phyloP scores from a whole-genome alignment of 2,329 filamentous ascomycete species.

The Aulographum hederae region DNA sequence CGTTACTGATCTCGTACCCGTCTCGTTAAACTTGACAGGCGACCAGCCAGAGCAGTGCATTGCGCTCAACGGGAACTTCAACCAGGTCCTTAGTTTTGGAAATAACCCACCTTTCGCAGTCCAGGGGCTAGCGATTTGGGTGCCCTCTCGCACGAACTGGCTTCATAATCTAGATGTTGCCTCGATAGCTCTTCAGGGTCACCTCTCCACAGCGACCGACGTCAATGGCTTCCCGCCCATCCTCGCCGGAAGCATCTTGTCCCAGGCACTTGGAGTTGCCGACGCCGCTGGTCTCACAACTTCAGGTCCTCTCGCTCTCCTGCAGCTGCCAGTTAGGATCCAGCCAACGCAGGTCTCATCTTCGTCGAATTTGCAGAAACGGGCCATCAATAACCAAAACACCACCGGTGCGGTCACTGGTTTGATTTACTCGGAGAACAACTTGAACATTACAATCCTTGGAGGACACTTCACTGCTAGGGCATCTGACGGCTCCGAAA shows the following conservation, averaged over 20 bases:
- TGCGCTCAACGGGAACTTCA: slow-evolving; percentile 65
- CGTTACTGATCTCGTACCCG: slow-evolving; percentile 55
- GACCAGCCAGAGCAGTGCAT: slow-evolving; percentile 54
- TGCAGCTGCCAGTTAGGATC: slow-evolving; percentile 37
- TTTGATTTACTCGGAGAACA: slow-evolving; percentile 52
- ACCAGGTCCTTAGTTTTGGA: slow-evolving; percentile 49
- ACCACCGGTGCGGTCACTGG: slow-evolving; percentile 58
- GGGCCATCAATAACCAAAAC: slow-evolving; percentile 19
- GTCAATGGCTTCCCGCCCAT: slow-evolving; percentile 45
- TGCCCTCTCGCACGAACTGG: slow-evolving; percentile 74
- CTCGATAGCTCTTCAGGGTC: slow-evolving; percentile 50
- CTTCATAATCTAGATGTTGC: slow-evolving; percentile 53
- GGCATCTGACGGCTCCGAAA: slow-evolving; percentile 45
- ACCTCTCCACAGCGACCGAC: slow-evolving; percentile 52
- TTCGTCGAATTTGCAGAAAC: slow-evolving; percentile 17
- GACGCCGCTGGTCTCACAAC: slow-evolving; percentile 49
- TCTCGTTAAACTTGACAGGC: slow-evolving; percentile 61
- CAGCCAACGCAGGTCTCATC: slow-evolving; percentile 11
- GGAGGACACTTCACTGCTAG: slow-evolving; percentile 70
- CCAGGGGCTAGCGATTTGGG: slow-evolving; percentile 76
- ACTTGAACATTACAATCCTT: slow-evolving; percentile 67
- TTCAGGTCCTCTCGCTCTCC: slow-evolving; percentile 13
- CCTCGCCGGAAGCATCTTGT: slow-evolving; percentile 69
- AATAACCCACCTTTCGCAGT: slow-evolving; percentile 42
- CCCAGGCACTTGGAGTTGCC: slow-evolving; percentile 52